A percentile compares a stretch with the other conserved stretches of the same genome.
These are phyloP conservation scores for Phytophthora capsici DNA, from an alignment of 352 stramenopile species.

Conservation along the genomic window DNA sequence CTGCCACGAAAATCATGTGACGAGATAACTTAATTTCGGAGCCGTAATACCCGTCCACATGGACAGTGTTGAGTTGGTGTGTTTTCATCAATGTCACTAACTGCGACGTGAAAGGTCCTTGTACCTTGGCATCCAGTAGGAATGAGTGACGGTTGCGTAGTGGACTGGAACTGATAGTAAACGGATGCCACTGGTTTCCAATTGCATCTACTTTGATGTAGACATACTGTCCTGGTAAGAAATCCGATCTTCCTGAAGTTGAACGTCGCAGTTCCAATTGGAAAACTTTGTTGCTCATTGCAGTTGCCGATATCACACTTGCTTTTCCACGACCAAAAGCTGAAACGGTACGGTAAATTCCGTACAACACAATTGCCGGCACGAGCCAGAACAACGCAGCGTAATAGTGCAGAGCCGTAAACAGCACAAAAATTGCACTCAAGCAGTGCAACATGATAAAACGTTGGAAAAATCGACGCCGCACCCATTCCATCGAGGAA, in stretches of 20 bases:
- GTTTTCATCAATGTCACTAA: slow-evolving; percentile 55
- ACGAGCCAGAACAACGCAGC: slow-evolving; percentile 64
- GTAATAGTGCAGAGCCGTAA: slow-evolving; percentile 76
- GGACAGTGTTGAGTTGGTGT: slow-evolving; percentile 49
- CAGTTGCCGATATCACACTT: slow-evolving; percentile 48
- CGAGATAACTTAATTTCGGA: slow-evolving; percentile 48
- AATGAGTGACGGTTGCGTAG: slow-evolving; percentile 51
- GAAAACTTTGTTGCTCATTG: slow-evolving; percentile 53
- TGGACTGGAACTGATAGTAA: slow-evolving; percentile 76
- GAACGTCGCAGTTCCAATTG: slow-evolving; percentile 64
- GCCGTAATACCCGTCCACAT: slow-evolving; percentile 80
- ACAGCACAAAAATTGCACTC: slow-evolving; percentile 52
- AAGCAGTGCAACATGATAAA: slow-evolving; percentile 67
- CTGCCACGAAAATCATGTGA: slow-evolving; percentile 76
- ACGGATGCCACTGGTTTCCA: slow-evolving; percentile 72
- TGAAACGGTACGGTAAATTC: slow-evolving; percentile 67
- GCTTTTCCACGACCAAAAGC: slow-evolving; percentile 46
- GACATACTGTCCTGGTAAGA: slow-evolving; percentile 69
- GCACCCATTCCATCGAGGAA: slow-evolving; percentile 58
- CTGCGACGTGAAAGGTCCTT: slow-evolving; percentile 62
- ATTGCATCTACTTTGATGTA: slow-evolving; percentile 73
- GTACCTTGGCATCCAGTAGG: slow-evolving; percentile 64
- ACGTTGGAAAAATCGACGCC: slow-evolving; percentile 54
- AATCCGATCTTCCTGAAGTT: slow-evolving; percentile 31
- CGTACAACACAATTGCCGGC: slow-evolving; percentile 57